Evolutionary conservation across 768 basidiomycete genomes (phyloP).

Genomic region (Lyophyllum atratum): DNA sequence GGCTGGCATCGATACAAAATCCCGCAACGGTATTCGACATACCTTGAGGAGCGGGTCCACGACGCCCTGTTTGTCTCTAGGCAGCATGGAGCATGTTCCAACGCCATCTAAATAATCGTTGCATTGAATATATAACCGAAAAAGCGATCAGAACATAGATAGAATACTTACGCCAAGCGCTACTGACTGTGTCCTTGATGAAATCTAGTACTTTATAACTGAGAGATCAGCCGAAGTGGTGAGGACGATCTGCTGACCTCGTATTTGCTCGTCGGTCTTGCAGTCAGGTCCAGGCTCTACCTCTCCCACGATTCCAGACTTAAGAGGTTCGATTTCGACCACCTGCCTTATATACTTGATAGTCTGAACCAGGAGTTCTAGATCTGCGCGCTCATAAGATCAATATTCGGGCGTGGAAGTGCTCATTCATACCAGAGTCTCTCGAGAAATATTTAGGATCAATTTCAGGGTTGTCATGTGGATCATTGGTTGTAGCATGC

Average conservation of each 20-base stretch:
- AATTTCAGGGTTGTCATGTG: conserved; percentile 33
- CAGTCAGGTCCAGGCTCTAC: conserved; percentile 31
- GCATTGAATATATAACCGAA: not conserved
- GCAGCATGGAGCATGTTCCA: conserved; percentile 56
- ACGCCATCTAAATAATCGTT: conserved; percentile 37
- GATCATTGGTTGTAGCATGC: conserved; percentile 36
- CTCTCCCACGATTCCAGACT: conserved; percentile 15
- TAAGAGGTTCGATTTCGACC: conserved; percentile 18
- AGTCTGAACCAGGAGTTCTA: conserved; percentile 19
- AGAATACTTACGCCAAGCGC: conserved; percentile 11
- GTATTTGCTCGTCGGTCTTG: conserved; percentile 35
- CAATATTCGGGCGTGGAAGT: not conserved
- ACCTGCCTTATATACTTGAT: conserved; percentile 21
- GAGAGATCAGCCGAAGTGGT: not conserved
- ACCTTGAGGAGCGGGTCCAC: conserved; percentile 51
- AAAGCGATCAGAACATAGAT: not conserved
- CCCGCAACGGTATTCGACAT: not conserved
- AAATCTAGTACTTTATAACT: conserved; percentile 19
- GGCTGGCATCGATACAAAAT: not conserved
- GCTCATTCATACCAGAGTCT: conserved; percentile 33
- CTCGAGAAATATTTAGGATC: conserved; percentile 46
- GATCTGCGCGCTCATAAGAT: not conserved
- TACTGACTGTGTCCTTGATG: conserved; percentile 5
- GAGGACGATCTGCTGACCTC: conserved; percentile 17
- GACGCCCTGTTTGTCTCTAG: conserved; percentile 49